These are phyloP conservation scores for Thermothelomyces thermophilus DNA, from an alignment of 2,329 filamentous ascomycete genomes.

Conservation along the genomic window DNA sequence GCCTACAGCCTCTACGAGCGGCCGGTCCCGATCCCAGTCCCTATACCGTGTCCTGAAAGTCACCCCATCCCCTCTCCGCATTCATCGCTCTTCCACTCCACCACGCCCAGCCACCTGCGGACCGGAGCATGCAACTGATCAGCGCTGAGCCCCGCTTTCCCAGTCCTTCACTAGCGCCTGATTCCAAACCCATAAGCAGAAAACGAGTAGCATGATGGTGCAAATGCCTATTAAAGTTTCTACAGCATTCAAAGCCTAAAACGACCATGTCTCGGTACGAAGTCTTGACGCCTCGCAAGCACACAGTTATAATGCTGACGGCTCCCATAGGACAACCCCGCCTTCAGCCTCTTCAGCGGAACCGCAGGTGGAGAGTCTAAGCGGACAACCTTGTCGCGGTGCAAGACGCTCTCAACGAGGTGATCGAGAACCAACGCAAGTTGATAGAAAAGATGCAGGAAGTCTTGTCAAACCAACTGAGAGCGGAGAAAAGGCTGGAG, in stretches of 20 bases:
- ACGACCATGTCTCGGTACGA: neutral
- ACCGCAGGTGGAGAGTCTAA: neutral
- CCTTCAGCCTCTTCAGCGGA: neutral
- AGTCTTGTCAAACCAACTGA: neutral
- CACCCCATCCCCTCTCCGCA: no score
- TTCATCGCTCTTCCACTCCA: no score
- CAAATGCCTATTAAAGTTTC: neutral
- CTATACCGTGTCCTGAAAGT: no score
- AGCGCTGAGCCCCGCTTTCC: neutral
- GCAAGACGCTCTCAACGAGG: neutral
- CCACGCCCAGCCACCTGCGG: no score
- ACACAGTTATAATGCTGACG: neutral
- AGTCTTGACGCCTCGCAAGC: neutral
- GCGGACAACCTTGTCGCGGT: neutral
- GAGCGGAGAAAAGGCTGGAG: neutral
- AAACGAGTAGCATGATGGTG: neutral
- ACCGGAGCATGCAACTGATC: neutral
- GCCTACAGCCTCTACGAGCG: no score
- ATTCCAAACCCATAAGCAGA: neutral
- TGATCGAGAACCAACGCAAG: neutral
- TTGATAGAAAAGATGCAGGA: neutral
- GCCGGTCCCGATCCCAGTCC: no score
- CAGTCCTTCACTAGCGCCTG: neutral
- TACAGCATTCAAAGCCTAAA: neutral
- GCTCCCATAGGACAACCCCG: neutral